Evolutionary conservation across 2,329 filamentous ascomycete species (phyloP), one percentile per base, ranked within the genome.

Genomic region (Microdochium trichocladiopsis): DNA sequence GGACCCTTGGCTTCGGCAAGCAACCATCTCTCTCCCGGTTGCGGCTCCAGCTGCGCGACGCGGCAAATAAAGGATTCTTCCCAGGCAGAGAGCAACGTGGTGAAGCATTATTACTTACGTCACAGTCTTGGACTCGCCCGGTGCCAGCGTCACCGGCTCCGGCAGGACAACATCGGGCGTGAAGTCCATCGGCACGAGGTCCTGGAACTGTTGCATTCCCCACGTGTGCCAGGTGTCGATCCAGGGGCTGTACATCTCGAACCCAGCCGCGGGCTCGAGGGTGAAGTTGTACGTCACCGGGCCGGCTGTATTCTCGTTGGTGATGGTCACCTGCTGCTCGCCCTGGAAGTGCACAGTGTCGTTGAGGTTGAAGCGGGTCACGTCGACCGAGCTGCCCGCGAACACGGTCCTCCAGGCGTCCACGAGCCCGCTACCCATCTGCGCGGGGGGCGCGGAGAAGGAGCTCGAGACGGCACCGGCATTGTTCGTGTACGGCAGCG

Each of bases 291-390:
- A 80, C 2, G 66, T 64, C 14, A 73, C 62, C 2, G 65, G 61
- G 23, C 64, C 62, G 24, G n/a, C n/a, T n/a, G 61, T 61, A 23
- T 66, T 75, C 16, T 63, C 66, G 58, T 81, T 80, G 22, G 67
- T 72, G 50, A 81, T 69, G 47, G 62, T 62, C 52, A 72, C 65
- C 36, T 63, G 61, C 33, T 63, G 61, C 14, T 53, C 57, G 4
- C 56, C 54, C 14, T 59, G 57, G 51, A 72, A 65, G 56, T 71
- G 58, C 45, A 62, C 61, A 11, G 68, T 71, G 52, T 72, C 70
- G 51, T 72, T 72, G 58, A 72, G 67, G 25, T 65, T 61, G 25
- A 72, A 58, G 49, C 63, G 68, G 21, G 63, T 64, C 1, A 63
- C 62, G 33, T 62, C 61, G 37, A 73, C 55, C 23, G 61, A 53